A percentile compares a stretch with the other conserved stretches of the same genome.
These are phyloP conservation scores for Solanum pimpinellifolium DNA, from an alignment of 257 asterid species.

Conservation along the genomic window DNA sequence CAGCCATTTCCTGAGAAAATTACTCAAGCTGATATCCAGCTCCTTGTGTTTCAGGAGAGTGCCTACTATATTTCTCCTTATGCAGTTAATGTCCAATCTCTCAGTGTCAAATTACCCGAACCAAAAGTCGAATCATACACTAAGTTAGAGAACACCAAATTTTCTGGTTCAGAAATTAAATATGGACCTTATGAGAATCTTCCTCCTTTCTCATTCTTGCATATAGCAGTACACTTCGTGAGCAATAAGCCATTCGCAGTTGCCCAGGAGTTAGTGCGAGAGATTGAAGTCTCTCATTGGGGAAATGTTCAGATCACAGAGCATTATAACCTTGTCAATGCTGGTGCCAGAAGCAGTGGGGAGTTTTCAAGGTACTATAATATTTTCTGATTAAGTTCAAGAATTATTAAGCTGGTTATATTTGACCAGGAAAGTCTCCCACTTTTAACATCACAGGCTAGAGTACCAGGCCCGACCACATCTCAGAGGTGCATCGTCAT, in stretches of 20 bases:
- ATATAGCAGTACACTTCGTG: slow-evolving; percentile 60
- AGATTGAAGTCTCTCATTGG: slow-evolving; percentile 97
- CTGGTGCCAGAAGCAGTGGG: slow-evolving; percentile 73
- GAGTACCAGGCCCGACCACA: slow-evolving; percentile 80
- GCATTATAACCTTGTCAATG: slow-evolving; percentile 69
- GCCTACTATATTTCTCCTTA: slow-evolving; percentile 84
- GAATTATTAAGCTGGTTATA: background rate
- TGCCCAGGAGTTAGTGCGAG: slow-evolving; percentile 79
- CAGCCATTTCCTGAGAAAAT: slow-evolving; percentile 74
- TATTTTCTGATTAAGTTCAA: background rate
- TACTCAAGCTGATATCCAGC: slow-evolving; percentile 54
- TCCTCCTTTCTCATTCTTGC: slow-evolving; percentile 58
- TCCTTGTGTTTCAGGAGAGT: slow-evolving; percentile 70
- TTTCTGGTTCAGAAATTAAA: slow-evolving; percentile 84
- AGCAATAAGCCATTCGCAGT: slow-evolving; percentile 69
- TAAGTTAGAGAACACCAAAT: slow-evolving; percentile 70
- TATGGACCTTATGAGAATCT: slow-evolving; percentile 84
- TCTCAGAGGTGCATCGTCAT: slow-evolving; percentile 71
- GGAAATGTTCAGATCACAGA: slow-evolving; percentile 95
- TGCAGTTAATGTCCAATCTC: slow-evolving; percentile 64
- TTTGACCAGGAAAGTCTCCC: background rate
- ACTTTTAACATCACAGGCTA: slow-evolving; percentile 40
- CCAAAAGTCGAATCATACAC: slow-evolving; percentile 86
- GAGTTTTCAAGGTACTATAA: slow-evolving; percentile 81
- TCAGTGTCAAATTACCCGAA: slow-evolving; percentile 66